Evolutionary conservation across 2,329 filamentous ascomycete genomes (phyloP), one percentile per base, ranked within the genome.

Genomic region (Venturia oleaginea): DNA sequence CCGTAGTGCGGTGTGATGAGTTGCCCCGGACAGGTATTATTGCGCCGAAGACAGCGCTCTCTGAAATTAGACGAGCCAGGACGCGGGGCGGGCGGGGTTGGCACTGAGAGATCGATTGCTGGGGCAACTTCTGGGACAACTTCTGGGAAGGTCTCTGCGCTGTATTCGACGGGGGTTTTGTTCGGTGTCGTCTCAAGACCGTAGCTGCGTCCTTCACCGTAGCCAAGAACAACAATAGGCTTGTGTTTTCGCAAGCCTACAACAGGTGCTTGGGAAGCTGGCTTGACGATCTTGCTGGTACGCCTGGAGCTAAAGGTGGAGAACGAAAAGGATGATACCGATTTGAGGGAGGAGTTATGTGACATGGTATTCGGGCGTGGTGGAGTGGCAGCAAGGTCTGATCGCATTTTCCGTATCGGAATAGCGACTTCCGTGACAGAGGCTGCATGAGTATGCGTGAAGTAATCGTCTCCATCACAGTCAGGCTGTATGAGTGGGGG

Each of bases 391-490:
- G 61, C 19, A 24, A 15, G 6, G n/a, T 70, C 65, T 24, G 19
- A 19, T 22, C 30, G 11, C 11, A 24, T 6, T 8, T 27, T 30
- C 19, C n/a, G 30, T 15, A 4, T 40, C 19, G 40, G 43, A 24
- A 24, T 51, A 3, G 60, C 15, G 15, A 57, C 34, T 11, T 34
- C 51, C 6, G 48, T 54, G 40, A 32, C 62, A 24, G 66, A 68
- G 2, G 68, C 67, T 24, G 43, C 34, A 48, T 68, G 62, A 30
- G 43, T 66, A 55, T 69, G 63, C 8, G 27, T 40, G 30, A 62
- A 42, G 30, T 76, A 76, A 60, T 75, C 76, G 46, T 78, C 75
- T 27, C 73, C 75, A 61, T 80, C 75, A 65, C 79, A 81, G 60
- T 81, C 79, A 2, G 79, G 79, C 54, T 77, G 73, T 11, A 80